Conservation (phyloP, 1,139 yeast species). For the Geotrichum armillariae region DNA sequence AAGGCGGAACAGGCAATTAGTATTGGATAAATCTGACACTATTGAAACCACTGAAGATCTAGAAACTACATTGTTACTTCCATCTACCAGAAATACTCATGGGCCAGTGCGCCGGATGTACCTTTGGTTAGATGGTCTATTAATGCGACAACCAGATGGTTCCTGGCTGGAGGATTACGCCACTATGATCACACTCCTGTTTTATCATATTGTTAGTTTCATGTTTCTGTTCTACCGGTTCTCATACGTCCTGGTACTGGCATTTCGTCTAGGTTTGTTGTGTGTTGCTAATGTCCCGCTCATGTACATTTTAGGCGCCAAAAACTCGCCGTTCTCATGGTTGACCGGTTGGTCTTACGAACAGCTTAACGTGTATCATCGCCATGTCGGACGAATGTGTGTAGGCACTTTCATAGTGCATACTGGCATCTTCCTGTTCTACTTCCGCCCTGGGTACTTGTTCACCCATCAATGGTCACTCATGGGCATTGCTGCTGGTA, state of each 20-base stretch:
- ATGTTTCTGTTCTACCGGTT: slow-evolving; percentile 24
- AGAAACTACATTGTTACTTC: background rate
- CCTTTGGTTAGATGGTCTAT: slow-evolving; percentile 5
- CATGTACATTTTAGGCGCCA: slow-evolving; percentile 33
- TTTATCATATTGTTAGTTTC: slow-evolving; percentile 15
- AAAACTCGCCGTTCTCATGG: slow-evolving; percentile 30
- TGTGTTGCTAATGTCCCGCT: slow-evolving; percentile 31
- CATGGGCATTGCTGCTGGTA: slow-evolving; percentile 30
- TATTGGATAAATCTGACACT: background rate
- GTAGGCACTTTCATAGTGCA: slow-evolving; percentile 27
- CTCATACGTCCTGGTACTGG: slow-evolving; percentile 25
- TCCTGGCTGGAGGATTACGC: slow-evolving; percentile 14
- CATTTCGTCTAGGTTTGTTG: slow-evolving; percentile 32
- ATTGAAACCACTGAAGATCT: background rate
- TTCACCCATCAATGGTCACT: slow-evolving; percentile 27
- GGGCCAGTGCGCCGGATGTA: slow-evolving; percentile 1
- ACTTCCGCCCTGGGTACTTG: slow-evolving; percentile 28
- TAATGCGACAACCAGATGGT: slow-evolving; percentile 18
- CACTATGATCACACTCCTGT: slow-evolving; percentile 9
- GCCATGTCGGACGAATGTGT: slow-evolving; percentile 29
- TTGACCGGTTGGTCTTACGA: slow-evolving; percentile 37
- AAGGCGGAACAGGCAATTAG: background rate
- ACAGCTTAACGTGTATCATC: slow-evolving; percentile 34
- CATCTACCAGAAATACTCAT: background rate
- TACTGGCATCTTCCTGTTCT: slow-evolving; percentile 26